Conservation (phyloP, 257 asterid species). For the Sherardia arvensis region DNA sequence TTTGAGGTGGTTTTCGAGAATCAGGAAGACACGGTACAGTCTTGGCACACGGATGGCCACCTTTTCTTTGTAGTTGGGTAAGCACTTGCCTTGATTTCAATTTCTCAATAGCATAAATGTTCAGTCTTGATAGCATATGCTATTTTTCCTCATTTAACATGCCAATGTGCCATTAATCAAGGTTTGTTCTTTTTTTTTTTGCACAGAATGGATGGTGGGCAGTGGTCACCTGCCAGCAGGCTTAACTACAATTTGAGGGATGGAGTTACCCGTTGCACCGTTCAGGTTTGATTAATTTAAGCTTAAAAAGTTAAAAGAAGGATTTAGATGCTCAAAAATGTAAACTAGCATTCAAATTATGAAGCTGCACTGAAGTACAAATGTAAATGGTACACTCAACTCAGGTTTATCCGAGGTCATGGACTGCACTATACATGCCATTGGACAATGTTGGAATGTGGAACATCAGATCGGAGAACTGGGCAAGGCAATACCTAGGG, state of each 20-base stretch:
- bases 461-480: conserved; percentile 36
- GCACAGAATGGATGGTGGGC: conserved; percentile 32
- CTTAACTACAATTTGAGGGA: conserved; percentile 29
- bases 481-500: conserved; percentile 41
- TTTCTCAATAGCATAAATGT: background rate
- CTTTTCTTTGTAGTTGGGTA: conserved; percentile 41
- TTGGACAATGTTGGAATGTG: conserved; percentile 49
- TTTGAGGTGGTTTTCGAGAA: conserved; percentile 36
- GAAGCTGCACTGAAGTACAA: background rate
- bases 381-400: background rate
- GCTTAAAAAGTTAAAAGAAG: background rate
- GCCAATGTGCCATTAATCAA: background rate
- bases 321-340: background rate
- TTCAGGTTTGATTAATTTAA: conserved; percentile 12
- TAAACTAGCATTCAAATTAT: background rate
- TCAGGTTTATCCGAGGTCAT: conserved; percentile 37
- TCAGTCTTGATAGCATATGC: background rate
- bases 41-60: conserved; percentile 46
- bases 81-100: background rate
- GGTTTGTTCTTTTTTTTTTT: background rate
- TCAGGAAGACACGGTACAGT: conserved; percentile 33
- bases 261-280: conserved; percentile 27
- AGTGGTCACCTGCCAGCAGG: conserved; percentile 34
- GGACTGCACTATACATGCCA: conserved; percentile 44
- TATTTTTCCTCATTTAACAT: background rate